Base-by-base conservation (phyloP, 2,329 filamentous ascomycete genomes). In the Fusarium sp. region DNA sequence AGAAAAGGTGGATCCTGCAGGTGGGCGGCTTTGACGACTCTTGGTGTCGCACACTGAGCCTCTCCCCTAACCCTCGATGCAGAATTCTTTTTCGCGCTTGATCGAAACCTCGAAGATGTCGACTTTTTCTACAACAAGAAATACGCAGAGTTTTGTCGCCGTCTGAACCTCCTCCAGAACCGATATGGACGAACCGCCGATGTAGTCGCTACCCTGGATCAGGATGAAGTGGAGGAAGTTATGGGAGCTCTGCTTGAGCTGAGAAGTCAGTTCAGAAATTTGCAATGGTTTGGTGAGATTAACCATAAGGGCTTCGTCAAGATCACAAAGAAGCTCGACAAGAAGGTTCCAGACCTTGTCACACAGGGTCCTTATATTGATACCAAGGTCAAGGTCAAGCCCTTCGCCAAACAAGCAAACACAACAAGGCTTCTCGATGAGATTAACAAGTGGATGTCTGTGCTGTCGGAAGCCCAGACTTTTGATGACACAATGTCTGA, bases 251-350 rank as follows among this genome's bases (percentile, higher is more conserved):
- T 99, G 57, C 88, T 98, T 37, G 96, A 99, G 83, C 87, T 98
- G 68, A 90, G 96, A 64, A 92, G 92, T 59, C 94, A 97, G 80
- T 84, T 98, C 75, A 90, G 96, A 67, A 98, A 98, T 79, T 86
- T 99, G 59, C 94, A 97, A 82, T 98, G 95, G 95, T 99, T 98
- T 81, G 96, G 95, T 56, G 96, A 98, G 83, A 96, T 98, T 79
- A 99, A 99, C 82, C 90, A 95, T 59, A 89, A 94, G 73, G 96
- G 96, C 4, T 99, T 99, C 79, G 90, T 97, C 81, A 99, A 99
- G 85, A 99, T 99, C 82, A 97, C 96, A 58, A 99, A 99, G 86
- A 99, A 99, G 84, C 86, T 98, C 50, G 96, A 99, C 84, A 99
- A 99, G 85, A 98, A 97, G 84, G 90, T 98, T 6, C 88, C 92